Evolutionary conservation across 345 rosid species (phyloP).

Genomic region (Boechera retrofracta): DNA sequence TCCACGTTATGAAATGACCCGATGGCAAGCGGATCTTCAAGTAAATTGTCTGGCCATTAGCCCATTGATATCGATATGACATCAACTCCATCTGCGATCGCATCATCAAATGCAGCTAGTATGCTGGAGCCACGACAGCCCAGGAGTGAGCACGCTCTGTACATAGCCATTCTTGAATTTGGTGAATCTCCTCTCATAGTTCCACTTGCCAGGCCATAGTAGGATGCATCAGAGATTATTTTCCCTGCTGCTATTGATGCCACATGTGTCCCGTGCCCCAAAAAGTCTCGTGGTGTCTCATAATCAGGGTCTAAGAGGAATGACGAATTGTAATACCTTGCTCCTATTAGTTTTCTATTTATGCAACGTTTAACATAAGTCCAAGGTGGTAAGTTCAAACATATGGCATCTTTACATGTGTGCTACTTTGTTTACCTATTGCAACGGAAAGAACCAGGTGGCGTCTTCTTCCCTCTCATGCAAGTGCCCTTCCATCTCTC

Average conservation of each 20-base stretch:
- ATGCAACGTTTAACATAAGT: conserved; percentile 2
- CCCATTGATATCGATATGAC: conserved; percentile 43
- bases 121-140: conserved; percentile 40
- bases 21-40: conserved; percentile 43
- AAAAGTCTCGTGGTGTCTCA: conserved; percentile 42
- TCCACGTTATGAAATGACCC: conserved; percentile 48
- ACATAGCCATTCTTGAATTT: conserved; percentile 41
- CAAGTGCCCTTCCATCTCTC: conserved; percentile 39
- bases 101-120: conserved; percentile 46
- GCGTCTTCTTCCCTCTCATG: conserved; percentile 40
- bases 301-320: conserved; percentile 39
- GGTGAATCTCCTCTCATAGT: conserved; percentile 46
- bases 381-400: conserved; percentile 4
- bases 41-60: conserved; percentile 16
- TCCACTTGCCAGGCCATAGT: conserved; percentile 41
- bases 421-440: conserved; percentile 25
- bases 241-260: conserved; percentile 43
- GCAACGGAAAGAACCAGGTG: conserved; percentile 37
- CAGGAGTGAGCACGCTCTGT: conserved; percentile 37
- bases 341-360: conserved; percentile 40
- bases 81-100: conserved; percentile 45
- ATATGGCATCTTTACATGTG: conserved; percentile 5
- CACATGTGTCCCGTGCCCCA: conserved; percentile 44
- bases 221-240: conserved; percentile 38
- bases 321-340: conserved; percentile 44